Evolutionary conservation across 2,329 filamentous ascomycete genomes (phyloP).

Genomic region (Pezicula rhizophila): DNA sequence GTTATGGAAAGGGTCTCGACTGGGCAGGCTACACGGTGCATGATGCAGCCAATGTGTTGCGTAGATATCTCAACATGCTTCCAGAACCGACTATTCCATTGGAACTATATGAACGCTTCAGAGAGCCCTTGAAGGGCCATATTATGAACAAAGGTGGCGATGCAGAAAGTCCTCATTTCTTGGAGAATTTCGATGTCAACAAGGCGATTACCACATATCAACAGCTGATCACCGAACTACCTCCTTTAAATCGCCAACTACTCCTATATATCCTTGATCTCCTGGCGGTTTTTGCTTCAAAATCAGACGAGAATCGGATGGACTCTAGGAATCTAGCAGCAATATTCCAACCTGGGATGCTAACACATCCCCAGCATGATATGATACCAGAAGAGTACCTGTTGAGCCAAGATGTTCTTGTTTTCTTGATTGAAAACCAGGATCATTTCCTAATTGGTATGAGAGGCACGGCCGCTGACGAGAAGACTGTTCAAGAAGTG

Average conservation of each 20-base stretch:
- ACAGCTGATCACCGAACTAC: constrained; percentile 83
- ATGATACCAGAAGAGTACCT: constrained; percentile 95
- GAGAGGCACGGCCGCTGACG: constrained; percentile 97
- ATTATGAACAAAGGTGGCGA: constrained; percentile 69
- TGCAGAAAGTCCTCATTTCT: constrained; percentile 61
- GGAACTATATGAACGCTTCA: constrained; percentile 86
- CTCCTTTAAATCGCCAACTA: constrained; percentile 86
- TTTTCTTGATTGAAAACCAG: constrained; percentile 97
- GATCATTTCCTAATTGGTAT: constrained; percentile 98
- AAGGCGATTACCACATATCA: constrained; percentile 81
- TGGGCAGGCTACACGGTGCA: constrained; percentile 98
- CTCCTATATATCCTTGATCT: constrained; percentile 94
- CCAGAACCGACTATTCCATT: constrained; percentile 95
- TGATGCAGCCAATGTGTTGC: constrained; percentile 92
- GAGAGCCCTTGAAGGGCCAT: constrained; percentile 63
- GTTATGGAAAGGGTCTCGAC: constrained; percentile 92
- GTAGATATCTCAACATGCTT: constrained; percentile 91
- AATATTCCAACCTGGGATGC: constrained; percentile 94
- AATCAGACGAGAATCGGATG: constrained; percentile 96
- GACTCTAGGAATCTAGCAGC: constrained; percentile 88
- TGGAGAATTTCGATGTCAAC: constrained; percentile 67
- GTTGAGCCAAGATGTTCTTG: constrained; percentile 91
- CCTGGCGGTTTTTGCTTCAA: constrained; percentile 92
- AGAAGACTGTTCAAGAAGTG: constrained; percentile 57
- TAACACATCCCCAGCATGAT: constrained; percentile 89